These are phyloP conservation scores for Trifolium subterraneum DNA, from an alignment of 306 rosid species.

Conservation along the genomic window DNA sequence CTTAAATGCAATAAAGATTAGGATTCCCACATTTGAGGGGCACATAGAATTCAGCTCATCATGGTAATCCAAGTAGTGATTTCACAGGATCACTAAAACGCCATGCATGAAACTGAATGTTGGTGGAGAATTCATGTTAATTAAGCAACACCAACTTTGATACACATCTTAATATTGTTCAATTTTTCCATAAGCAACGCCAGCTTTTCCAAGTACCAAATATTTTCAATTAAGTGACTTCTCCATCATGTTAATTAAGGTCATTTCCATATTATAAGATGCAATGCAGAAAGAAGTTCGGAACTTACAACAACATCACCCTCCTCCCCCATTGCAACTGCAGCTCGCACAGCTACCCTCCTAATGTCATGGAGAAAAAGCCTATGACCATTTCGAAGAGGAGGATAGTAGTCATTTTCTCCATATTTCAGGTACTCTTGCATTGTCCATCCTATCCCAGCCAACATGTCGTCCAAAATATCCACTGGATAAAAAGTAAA, in stretches of 20 bases:
- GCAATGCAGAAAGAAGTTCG: conserved; percentile 44
- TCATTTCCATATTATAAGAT: conserved; percentile 21
- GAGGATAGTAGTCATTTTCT: conserved; percentile 93
- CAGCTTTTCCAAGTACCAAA: conserved; percentile 22
- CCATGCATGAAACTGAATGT: neutral
- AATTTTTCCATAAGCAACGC: neutral
- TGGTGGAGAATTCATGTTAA: neutral
- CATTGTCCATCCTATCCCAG: conserved; percentile 98
- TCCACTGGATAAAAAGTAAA: conserved; percentile 68
- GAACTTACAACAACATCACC: conserved; percentile 96
- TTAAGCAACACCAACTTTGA: no score
- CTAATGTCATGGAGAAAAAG: conserved; percentile 91
- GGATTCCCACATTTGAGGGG: conserved; percentile 13
- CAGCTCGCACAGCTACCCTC: conserved; percentile 88
- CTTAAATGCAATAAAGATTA: conserved; percentile 20
- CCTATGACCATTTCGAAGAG: conserved; percentile 92
- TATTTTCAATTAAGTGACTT: conserved; percentile 40
- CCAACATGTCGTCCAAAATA: conserved; percentile 94
- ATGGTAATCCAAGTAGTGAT: neutral
- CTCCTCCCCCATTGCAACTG: conserved; percentile 99
- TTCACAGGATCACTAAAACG: conserved; percentile 31
- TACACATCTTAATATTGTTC: conserved; percentile 11
- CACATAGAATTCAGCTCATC: conserved; percentile 7
- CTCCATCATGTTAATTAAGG: neutral
- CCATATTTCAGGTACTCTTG: conserved; percentile 93